Evolutionary conservation across 805 yeast genomes (phyloP).

Genomic region (Candida fluviatilis): DNA sequence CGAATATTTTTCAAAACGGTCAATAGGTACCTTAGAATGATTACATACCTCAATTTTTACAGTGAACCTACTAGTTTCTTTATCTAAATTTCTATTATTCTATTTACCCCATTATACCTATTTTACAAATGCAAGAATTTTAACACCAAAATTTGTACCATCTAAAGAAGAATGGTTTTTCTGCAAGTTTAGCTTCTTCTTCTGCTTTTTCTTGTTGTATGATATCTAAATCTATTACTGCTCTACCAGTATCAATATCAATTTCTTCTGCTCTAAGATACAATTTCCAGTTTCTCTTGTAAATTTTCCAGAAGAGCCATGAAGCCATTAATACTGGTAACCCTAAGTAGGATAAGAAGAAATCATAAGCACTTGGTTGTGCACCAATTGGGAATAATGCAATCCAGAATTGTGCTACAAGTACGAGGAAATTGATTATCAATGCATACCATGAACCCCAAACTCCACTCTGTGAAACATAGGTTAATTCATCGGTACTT

Average conservation of each 20-base stretch:
- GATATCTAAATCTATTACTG: constrained; percentile 51
- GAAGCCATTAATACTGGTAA: constrained; percentile 37
- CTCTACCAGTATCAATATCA: constrained; percentile 62
- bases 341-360: constrained; percentile 55
- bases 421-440: constrained; percentile 20
- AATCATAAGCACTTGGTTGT: constrained; percentile 31
- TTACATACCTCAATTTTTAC: no score
- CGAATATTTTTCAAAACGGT: no score
- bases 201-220: constrained; percentile 50
- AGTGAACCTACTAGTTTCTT: no score
- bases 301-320: constrained; percentile 51
- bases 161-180: constrained; percentile 32
- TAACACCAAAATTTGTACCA: constrained; percentile 32
- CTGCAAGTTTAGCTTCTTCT: constrained; percentile 32
- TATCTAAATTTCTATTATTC: no score
- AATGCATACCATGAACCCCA: constrained; percentile 33
- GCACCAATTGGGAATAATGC: constrained; percentile 35
- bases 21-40: no score
- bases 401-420: constrained; percentile 36
- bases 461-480: constrained; percentile 22
- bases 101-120: not conserved
- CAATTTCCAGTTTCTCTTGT: constrained; percentile 28
- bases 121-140: not conserved
- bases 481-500: constrained; percentile 26
- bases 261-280: constrained; percentile 44